phyloP scores from a whole-genome alignment of 2,329 filamentous ascomycete genomes.

The Monosporascus cannonballus region DNA sequence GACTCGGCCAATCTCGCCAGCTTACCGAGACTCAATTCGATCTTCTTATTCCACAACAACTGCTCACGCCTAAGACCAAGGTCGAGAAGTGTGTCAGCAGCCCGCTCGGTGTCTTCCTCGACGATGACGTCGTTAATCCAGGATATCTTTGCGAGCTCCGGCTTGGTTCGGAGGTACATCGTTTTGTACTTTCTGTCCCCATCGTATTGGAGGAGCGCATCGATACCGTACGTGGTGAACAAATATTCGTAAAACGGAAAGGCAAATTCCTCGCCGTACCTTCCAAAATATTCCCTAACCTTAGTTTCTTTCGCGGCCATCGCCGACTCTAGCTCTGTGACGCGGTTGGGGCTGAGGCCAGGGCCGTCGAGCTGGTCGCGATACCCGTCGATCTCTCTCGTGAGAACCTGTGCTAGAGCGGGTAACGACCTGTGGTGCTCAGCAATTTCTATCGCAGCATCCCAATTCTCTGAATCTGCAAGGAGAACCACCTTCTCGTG shows the following conservation, averaged over 20 bases:
- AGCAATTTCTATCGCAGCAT: slow-evolving; percentile 51
- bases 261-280: slow-evolving; percentile 60
- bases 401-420: slow-evolving; percentile 50
- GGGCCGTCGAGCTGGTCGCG: slow-evolving; percentile 29
- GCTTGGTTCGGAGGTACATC: slow-evolving; percentile 66
- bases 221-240: slow-evolving; percentile 60
- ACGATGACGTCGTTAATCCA: slow-evolving; percentile 92
- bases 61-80: slow-evolving; percentile 67
- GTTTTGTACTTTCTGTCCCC: slow-evolving; percentile 69
- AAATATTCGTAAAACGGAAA: slow-evolving; percentile 76
- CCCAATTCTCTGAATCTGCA: slow-evolving; percentile 50
- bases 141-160: slow-evolving; percentile 68
- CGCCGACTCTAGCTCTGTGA: slow-evolving; percentile 35
- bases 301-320: slow-evolving; percentile 42
- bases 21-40: slow-evolving; percentile 85
- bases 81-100: slow-evolving; percentile 63
- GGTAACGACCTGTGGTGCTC: slow-evolving; percentile 50
- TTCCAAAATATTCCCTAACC: slow-evolving; percentile 50
- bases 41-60: slow-evolving; percentile 87
- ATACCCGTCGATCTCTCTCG: slow-evolving; percentile 43
- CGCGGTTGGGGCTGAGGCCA: slow-evolving; percentile 28
- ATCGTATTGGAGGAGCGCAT: slow-evolving; percentile 64
- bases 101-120: slow-evolving; percentile 68
- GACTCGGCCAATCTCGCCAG: slow-evolving; percentile 65
- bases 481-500: slow-evolving; percentile 47